Conservation (phyloP, 768 basidiomycete species). For the Gelatoporia subvermispora region DNA sequence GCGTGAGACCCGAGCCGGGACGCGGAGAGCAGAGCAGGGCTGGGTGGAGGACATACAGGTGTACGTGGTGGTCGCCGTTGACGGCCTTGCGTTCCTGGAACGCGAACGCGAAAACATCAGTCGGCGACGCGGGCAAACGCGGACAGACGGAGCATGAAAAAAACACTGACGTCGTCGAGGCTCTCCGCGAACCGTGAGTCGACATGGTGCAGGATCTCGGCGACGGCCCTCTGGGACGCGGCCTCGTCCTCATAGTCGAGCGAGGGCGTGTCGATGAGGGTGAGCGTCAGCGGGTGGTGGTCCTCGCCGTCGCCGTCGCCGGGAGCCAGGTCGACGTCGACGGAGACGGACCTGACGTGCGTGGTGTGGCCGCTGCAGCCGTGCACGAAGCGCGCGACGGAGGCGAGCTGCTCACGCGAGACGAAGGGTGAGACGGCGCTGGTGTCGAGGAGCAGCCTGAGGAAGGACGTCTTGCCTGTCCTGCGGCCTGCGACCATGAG, state of each 20-base stretch:
- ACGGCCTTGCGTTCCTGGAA: slow-evolving; percentile 67
- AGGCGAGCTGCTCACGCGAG: slow-evolving; percentile 70
- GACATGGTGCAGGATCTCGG: slow-evolving; percentile 66
- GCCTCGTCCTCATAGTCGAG: slow-evolving; percentile 68
- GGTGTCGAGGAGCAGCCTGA: slow-evolving; percentile 82
- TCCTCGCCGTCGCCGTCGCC: slow-evolving; percentile 44
- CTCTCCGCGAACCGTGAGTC: slow-evolving; percentile 71
- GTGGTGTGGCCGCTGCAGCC: slow-evolving; percentile 68
- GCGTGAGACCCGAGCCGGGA: slow-evolving; percentile 12
- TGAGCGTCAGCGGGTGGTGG: slow-evolving; percentile 52
- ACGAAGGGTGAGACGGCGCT: slow-evolving; percentile 57
- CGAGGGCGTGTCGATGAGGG: slow-evolving; percentile 79
- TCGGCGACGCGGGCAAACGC: slow-evolving; percentile 4
- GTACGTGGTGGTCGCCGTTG: slow-evolving; percentile 72
- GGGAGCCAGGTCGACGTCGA: slow-evolving; percentile 55
- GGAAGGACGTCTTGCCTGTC: slow-evolving; percentile 84
- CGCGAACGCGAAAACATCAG: slow-evolving; percentile 16
- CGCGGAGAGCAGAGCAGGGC: slow-evolving; percentile 2
- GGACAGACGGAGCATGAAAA: slow-evolving; percentile 5
- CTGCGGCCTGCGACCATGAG: slow-evolving; percentile 79
- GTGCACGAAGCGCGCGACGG: slow-evolving; percentile 79
- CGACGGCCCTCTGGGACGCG: slow-evolving; percentile 55
- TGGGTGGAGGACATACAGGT: slow-evolving; percentile 50
- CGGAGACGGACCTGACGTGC: slow-evolving; percentile 62
- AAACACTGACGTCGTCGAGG: slow-evolving; percentile 67